phyloP scores from a whole-genome alignment of 1,139 yeast genomes.

The Yamadazyma songkhlaensis region DNA sequence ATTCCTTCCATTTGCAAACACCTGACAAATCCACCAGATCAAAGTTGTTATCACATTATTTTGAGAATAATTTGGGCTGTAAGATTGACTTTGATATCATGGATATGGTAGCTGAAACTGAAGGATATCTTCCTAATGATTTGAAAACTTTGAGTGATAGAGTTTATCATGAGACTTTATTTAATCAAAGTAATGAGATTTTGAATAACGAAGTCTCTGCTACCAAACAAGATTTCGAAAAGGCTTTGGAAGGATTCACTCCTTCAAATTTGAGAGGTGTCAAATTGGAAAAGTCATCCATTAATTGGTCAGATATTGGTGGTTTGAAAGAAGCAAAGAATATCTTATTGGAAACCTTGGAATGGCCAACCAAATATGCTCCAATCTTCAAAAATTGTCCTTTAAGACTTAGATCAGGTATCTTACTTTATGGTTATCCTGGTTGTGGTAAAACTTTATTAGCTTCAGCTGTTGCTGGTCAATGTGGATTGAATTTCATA shows the following conservation, averaged over 20 bases:
- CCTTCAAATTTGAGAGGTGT: constrained; percentile 88
- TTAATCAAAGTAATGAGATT: constrained; percentile 19
- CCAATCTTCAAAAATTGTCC: constrained; percentile 92
- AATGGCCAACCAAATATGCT: constrained; percentile 96
- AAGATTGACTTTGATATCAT: constrained; percentile 50
- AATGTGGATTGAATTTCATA: constrained; percentile 91
- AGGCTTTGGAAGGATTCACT: constrained; percentile 63
- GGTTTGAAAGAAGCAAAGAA: constrained; percentile 78
- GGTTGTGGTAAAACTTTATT: constrained; percentile 96
- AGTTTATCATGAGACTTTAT: constrained; percentile 64
- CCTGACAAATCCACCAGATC: constrained; percentile 69
- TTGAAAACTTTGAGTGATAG: constrained; percentile 71
- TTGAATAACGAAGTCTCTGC: constrained; percentile 16
- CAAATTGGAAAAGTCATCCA: constrained; percentile 72
- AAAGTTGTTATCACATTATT: constrained; percentile 47
- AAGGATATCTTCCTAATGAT: constrained; percentile 87
- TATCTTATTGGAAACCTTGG: constrained; percentile 78
- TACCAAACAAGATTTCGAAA: constrained; percentile 41
- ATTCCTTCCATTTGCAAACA: constrained; percentile 56
- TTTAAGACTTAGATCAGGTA: constrained; percentile 81
- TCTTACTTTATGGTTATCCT: constrained; percentile 89
- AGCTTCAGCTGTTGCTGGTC: constrained; percentile 93
- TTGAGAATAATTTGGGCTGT: constrained; percentile 30
- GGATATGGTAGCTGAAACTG: constrained; percentile 78
- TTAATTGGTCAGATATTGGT: constrained; percentile 86